These are phyloP conservation scores for Asterophora parasitica DNA, from an alignment of 768 basidiomycete genomes.

Conservation along the genomic window DNA sequence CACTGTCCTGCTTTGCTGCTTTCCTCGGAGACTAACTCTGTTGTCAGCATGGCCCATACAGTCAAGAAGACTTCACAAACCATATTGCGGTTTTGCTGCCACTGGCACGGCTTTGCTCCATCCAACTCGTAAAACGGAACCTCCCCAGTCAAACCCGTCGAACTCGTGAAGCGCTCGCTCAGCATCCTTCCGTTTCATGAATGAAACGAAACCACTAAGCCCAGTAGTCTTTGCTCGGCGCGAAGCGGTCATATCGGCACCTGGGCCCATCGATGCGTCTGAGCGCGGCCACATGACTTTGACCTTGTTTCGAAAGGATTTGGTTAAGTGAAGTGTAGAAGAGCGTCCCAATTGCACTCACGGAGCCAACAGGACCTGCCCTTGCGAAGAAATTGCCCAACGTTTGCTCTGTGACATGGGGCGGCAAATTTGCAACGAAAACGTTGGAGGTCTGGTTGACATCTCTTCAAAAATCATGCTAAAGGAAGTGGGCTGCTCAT, in stretches of 20 bases:
- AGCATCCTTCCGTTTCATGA: slow-evolving; percentile 90
- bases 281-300: slow-evolving; percentile 99
- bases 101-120: slow-evolving; percentile 98
- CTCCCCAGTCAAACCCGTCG: slow-evolving; percentile 95
- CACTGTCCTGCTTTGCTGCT: slow-evolving; percentile 13
- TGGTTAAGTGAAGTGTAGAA: not conserved
- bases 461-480: not conserved
- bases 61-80: slow-evolving; percentile 36
- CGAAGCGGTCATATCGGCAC: slow-evolving; percentile 69
- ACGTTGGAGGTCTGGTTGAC: slow-evolving; percentile 80
- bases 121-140: slow-evolving; percentile 79
- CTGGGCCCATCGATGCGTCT: slow-evolving; percentile 63
- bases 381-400: slow-evolving; percentile 91
- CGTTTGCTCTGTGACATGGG: slow-evolving; percentile 78
- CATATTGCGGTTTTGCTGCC: slow-evolving; percentile 73
- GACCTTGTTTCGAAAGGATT: slow-evolving; percentile 42
- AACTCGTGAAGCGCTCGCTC: slow-evolving; percentile 84
- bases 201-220: slow-evolving; percentile 94
- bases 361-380: slow-evolving; percentile 89
- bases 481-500: not conserved
- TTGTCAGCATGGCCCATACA: not conserved
- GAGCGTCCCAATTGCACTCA: slow-evolving; percentile 28
- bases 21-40: slow-evolving; percentile 14
- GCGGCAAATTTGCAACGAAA: slow-evolving; percentile 91
- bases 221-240: slow-evolving; percentile 70